Conservation (phyloP, 2,329 filamentous ascomycete species). For the Eutypella sp. region DNA sequence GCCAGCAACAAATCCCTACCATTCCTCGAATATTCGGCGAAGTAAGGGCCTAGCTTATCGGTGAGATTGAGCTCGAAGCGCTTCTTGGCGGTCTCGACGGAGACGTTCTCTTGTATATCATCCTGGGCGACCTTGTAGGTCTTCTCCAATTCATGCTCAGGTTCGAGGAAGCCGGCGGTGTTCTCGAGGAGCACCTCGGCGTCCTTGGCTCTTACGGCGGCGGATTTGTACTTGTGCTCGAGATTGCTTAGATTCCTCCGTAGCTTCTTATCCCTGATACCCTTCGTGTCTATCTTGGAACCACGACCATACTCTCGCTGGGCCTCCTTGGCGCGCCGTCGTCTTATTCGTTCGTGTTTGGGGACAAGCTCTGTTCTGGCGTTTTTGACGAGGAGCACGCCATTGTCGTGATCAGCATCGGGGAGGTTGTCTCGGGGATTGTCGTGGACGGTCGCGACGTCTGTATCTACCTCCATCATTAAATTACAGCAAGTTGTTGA, state of each 20-base stretch:
- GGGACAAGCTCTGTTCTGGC: slow-evolving; percentile 48
- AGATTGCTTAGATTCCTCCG: slow-evolving; percentile 72
- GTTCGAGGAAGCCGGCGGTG: slow-evolving; percentile 76
- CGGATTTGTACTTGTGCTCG: slow-evolving; percentile 78
- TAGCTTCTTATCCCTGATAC: slow-evolving; percentile 84
- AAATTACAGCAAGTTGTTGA: neutral
- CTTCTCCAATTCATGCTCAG: slow-evolving; percentile 81
- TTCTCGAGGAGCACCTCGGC: slow-evolving; percentile 93
- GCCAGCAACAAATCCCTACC: slow-evolving; percentile 80
- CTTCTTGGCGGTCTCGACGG: slow-evolving; percentile 83
- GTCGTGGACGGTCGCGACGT: slow-evolving; percentile 19
- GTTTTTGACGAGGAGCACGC: slow-evolving; percentile 45
- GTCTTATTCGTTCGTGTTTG: slow-evolving; percentile 46
- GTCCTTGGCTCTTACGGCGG: slow-evolving; percentile 81
- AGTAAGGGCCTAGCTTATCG: slow-evolving; percentile 78
- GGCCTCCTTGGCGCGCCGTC: slow-evolving; percentile 54
- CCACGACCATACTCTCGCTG: slow-evolving; percentile 82
- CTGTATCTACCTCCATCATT: slow-evolving; percentile 22
- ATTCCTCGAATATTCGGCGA: slow-evolving; percentile 84
- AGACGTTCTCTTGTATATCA: slow-evolving; percentile 71
- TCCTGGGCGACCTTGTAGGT: slow-evolving; percentile 92
- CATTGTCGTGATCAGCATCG: slow-evolving; percentile 42
- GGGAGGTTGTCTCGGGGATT: slow-evolving; percentile 30
- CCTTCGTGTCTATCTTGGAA: slow-evolving; percentile 64
- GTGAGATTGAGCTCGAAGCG: slow-evolving; percentile 78